phyloP scores from a whole-genome alignment of 768 basidiomycete genomes.

The Rhodotorula graminis region DNA sequence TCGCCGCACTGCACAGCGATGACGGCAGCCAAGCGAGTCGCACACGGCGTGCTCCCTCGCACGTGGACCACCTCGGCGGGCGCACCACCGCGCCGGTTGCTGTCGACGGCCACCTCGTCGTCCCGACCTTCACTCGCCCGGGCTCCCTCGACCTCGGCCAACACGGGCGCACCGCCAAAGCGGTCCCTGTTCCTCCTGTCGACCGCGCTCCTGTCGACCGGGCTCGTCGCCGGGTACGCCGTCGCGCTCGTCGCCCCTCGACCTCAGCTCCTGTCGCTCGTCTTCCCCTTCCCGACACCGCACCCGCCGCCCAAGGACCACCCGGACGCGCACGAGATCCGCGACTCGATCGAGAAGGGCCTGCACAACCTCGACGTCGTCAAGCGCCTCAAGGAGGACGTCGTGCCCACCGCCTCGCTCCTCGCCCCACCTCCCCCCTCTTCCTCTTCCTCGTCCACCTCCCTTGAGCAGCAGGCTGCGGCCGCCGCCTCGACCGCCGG shows the following conservation, averaged over 20 bases:
- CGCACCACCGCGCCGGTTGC: neutral
- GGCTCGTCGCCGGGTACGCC: constrained; percentile 23
- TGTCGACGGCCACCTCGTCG: neutral
- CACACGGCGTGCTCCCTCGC: too few species aligned
- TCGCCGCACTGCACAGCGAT: too few species aligned
- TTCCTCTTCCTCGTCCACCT: neutral
- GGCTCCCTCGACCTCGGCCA: neutral
- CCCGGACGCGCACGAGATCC: constrained; percentile 58
- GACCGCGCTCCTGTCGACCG: constrained; percentile 22
- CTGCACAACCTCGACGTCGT: constrained; percentile 66
- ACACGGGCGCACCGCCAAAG: neutral
- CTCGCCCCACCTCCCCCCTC: neutral
- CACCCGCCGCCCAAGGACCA: constrained; percentile 62
- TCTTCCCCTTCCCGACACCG: constrained; percentile 73
- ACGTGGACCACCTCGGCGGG: too few species aligned
- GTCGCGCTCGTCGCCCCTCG: constrained; percentile 53
- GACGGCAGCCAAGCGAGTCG: too few species aligned
- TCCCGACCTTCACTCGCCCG: neutral
- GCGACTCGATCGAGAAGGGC: constrained; percentile 60
- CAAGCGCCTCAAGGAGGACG: constrained; percentile 52
- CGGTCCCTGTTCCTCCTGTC: constrained; percentile 27
- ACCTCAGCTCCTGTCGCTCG: constrained; percentile 55
- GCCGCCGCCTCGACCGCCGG: constrained; percentile 49
- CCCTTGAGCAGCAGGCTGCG: constrained; percentile 12
- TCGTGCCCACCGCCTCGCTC: constrained; percentile 19